A percentile compares a stretch with the other conserved stretches of the same genome.
Evolutionary conservation across 768 basidiomycete genomes (phyloP).

Genomic region (Grammothele lineata): DNA sequence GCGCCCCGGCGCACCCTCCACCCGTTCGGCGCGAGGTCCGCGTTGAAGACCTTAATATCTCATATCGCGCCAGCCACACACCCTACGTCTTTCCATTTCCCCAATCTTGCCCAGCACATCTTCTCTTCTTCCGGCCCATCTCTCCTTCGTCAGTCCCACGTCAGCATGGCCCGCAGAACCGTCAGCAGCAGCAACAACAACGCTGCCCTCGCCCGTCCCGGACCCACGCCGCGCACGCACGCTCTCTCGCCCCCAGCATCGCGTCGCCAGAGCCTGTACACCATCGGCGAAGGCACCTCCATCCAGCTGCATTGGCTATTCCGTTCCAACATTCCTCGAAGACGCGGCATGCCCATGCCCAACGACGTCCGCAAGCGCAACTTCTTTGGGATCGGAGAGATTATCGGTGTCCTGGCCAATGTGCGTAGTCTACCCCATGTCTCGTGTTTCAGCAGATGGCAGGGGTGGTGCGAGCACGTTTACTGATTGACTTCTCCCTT

Average conservation of each 20-base stretch:
- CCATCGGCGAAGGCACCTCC: conserved; percentile 16
- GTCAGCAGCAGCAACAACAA: conserved; percentile 9
- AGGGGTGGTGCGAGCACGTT: too few species aligned
- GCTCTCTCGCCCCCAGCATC: conserved; percentile 25
- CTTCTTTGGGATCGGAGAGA: conserved; percentile 78
- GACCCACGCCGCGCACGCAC: conserved; percentile 17
- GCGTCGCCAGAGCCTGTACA: conserved; percentile 26
- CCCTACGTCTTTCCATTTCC: conserved; percentile 12
- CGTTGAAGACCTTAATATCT: conserved; percentile 10
- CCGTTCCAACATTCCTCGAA: conserved; percentile 63
- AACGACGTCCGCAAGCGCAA: conserved; percentile 61
- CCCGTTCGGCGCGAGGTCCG: conserved; percentile 7
- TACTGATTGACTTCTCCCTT: too few species aligned
- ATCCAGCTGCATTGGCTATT: conserved; percentile 64
- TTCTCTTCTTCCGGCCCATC: neutral
- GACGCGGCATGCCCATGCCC: conserved; percentile 58
- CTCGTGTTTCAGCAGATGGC: too few species aligned
- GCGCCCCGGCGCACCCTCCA: conserved; percentile 6
- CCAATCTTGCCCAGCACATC: conserved; percentile 5
- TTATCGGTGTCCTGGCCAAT: conserved; percentile 70
- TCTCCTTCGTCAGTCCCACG: conserved; percentile 4
- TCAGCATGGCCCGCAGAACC: conserved; percentile 19
- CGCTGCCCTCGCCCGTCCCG: conserved; percentile 12
- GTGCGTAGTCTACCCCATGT: conserved; percentile 43
- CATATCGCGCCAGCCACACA: conserved; percentile 8